A percentile compares a stretch with the other conserved stretches of the same genome.
phyloP scores from a whole-genome alignment of 1,284 basidiomycete genomes.

The Phellopilus nigrolimitatus region DNA sequence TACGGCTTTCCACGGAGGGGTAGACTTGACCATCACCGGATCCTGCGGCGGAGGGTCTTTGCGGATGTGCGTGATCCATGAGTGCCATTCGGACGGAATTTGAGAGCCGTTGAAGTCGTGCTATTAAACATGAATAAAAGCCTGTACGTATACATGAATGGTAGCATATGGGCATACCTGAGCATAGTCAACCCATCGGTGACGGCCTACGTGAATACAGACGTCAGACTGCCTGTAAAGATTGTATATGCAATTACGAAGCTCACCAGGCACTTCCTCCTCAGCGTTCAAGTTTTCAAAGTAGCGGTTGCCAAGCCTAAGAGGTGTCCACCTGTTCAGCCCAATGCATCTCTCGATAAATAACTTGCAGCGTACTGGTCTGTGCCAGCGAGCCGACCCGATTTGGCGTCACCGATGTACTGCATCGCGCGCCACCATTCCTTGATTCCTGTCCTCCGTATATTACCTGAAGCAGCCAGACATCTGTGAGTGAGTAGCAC shows the following conservation, averaged over 20 bases:
- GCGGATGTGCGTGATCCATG: constrained; percentile 91
- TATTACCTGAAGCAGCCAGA: constrained; percentile 21
- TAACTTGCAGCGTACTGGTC: constrained; percentile 65
- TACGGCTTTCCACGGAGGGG: constrained; percentile 82
- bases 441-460: constrained; percentile 68
- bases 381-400: constrained; percentile 70
- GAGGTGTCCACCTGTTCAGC: neutral
- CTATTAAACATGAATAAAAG: constrained; percentile 31
- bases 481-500: neutral
- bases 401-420: constrained; percentile 91
- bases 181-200: constrained; percentile 89
- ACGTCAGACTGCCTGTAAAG: neutral
- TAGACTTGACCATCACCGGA: constrained; percentile 57
- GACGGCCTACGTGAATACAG: constrained; percentile 56
- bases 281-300: constrained; percentile 84
- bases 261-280: constrained; percentile 81
- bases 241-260: neutral
- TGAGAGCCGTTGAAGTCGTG: constrained; percentile 87
- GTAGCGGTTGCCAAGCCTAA: constrained; percentile 85
- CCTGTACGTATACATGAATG: neutral
- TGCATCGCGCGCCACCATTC: constrained; percentile 85
- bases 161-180: constrained; percentile 47
- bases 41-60: constrained; percentile 76
- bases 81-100: constrained; percentile 91
- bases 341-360: constrained; percentile 1